Percentiles rank a stretch among this genome's conserved stretches.
These are phyloP conservation scores for Rhynchospora pubera DNA, from an alignment of 176 grass and related monocot genomes.

Conservation along the genomic window DNA sequence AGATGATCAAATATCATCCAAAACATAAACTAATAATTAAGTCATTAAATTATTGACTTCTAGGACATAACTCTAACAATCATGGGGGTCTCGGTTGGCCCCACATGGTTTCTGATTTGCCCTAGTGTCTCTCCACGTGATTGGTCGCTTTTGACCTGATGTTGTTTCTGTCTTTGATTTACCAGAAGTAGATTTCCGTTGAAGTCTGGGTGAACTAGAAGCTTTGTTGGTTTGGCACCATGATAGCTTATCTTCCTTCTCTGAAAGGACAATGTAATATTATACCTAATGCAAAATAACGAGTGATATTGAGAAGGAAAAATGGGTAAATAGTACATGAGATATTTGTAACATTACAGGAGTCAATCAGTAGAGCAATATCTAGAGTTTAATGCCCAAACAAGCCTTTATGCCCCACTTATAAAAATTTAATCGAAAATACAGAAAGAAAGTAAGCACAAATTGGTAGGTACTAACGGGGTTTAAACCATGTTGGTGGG, in stretches of 20 bases:
- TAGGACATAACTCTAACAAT: too few relatives aligned
- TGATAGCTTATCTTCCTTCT: not conserved
- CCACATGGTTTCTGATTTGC: conserved; percentile 45
- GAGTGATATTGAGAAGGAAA: not conserved
- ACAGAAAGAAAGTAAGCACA: not conserved
- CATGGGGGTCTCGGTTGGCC: conserved; percentile 60
- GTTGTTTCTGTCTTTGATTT: conserved; percentile 33
- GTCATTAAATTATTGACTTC: too few relatives aligned
- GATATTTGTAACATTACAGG: not conserved
- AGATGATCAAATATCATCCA: too few relatives aligned
- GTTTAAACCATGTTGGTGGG: not conserved
- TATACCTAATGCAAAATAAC: not conserved
- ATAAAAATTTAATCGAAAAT: not conserved
- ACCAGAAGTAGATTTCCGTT: conserved; percentile 20
- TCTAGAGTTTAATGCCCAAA: not conserved
- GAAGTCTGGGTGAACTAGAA: conserved; percentile 20
- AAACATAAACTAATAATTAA: too few relatives aligned
- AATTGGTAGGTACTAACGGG: not conserved
- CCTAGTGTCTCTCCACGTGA: conserved; percentile 60
- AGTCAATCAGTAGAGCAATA: not conserved
- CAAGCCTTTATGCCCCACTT: not conserved
- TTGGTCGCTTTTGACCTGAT: conserved; percentile 20
- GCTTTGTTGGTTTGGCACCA: conserved; percentile 18
- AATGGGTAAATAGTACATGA: not conserved
- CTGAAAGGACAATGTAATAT: not conserved